Evolutionary conservation across 352 stramenopile species (phyloP), one percentile per base, ranked within the genome.

Genomic region (Globisporangium takayamanum): DNA sequence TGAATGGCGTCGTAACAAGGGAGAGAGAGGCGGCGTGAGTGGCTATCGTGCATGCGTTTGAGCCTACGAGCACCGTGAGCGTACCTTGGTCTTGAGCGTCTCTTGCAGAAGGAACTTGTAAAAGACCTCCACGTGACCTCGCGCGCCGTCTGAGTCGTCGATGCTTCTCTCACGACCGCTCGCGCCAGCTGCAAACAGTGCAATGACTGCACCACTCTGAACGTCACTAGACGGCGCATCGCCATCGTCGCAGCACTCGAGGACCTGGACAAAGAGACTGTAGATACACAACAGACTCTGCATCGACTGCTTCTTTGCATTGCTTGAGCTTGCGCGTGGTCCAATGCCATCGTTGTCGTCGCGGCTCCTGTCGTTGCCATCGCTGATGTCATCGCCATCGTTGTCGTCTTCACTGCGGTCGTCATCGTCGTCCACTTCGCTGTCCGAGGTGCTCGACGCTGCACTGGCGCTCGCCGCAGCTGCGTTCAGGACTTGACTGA

Each of bases 31-130:
- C 8, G 1, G 33, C 7, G 33, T 39, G 33, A 39, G 33, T 39
- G 1, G 8, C 7, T 39, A 39, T 12, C 5, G 33, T 7, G 10
- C 33, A 39, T 14, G 5, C 6, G 33, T 0, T 39, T 7, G 2
- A 7, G 5, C 33, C 33, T 12, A 39, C 33, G 33, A 39, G 33
- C 7, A 12, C 33, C 11, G 10, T 39, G 33, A 12, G 26, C 42
- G 22, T 72, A 83, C 76, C 64, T 74, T 76, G 37, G 79, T 58
- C 18, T 77, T 69, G 37, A 86, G 63, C 46, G 69, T 74, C 47
- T 87, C 74, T 1, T 76, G 65, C 2, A 76, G 46, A 6, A 83
- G 56, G 50, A 78, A 76, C 7, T 74, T 75, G 30, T 82, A 84
- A 25, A 87, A 53, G 1, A 77, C 28, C 57, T 72, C 54, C 63